Evolutionary conservation across 768 basidiomycete species (phyloP), one percentile per base, ranked within the genome.

Genomic region (Strobilomyces dryophilus): DNA sequence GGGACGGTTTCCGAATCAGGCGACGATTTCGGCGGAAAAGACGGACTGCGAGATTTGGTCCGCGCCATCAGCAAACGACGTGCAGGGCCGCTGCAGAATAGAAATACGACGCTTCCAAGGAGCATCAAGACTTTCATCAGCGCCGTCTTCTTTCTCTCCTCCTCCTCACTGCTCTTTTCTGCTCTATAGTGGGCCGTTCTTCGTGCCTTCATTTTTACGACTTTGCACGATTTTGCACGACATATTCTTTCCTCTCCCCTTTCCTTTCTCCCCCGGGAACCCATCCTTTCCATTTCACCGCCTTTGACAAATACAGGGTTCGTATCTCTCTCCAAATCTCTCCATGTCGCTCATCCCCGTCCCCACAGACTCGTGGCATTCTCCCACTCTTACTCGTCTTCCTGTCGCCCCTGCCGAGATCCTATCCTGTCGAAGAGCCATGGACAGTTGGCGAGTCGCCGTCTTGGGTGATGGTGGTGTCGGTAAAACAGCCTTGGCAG

Each of bases 391-490:
- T 56, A 47, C 58, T 57, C 61, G 52, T 55, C 54, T 52, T 56
- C 48, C 52, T 46, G 55, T 51, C 53, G 60, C 60, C 53, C 59
- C 62, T 49, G 20, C 46, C 54, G 45, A 51, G 49, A 52, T 55
- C 55, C 42, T 47, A 44, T 58, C 42, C 47, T 44, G 34, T 48
- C 45, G 53, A 53, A 57, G 45, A 78, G 74, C 78, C 72, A 92
- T 93, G 91, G 91, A 93, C 77, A 87, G 85, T 71, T 93, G 91
- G 91, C 87, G 92, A 78, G 88, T 97, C 62, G 92, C 94, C 57
- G 92, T 97, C 61, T 81, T 97, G 54, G 94, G 94, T 59, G 94
- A 98, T 74, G 94, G 94, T 73, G 94, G 94, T 74, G 94, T 98
- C 45, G 94, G 94, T 53, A 98, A 98, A 79, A 97, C 94, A 54